Evolutionary conservation across 2,329 filamentous ascomycete species (phyloP).

Genomic region (Lasiodiplodia sp.): DNA sequence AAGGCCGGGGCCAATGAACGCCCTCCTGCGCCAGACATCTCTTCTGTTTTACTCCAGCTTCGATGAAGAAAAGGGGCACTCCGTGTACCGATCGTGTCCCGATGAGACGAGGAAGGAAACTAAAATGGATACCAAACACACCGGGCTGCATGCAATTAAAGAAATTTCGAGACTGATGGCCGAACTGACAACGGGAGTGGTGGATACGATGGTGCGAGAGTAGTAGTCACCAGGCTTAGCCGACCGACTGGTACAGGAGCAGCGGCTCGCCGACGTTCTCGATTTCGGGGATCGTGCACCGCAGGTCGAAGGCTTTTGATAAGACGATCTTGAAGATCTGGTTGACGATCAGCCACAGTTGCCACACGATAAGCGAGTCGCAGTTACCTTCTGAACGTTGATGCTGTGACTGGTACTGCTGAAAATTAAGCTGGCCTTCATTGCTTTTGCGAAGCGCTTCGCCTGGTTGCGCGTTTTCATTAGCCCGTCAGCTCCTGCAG

Average conservation of each 20-base stretch:
- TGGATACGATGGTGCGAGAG: neutral
- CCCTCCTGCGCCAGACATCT: conserved; percentile 24
- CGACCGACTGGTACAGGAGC: conserved; percentile 73
- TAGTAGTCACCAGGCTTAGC: conserved; percentile 6
- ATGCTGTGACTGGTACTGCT: conserved; percentile 99
- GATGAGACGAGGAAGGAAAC: conserved; percentile 14
- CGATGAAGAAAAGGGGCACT: conserved; percentile 5
- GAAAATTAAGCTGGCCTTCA: conserved; percentile 97
- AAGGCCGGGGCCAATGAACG: conserved; percentile 17
- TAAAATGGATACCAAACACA: conserved; percentile 28
- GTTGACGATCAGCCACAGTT: conserved; percentile 18
- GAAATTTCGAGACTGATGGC: conserved; percentile 14
- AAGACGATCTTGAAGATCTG: conserved; percentile 99
- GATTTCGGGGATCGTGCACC: conserved; percentile 98
- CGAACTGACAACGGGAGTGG: conserved; percentile 14
- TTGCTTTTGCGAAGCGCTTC: conserved; percentile 94
- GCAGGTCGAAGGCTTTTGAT: conserved; percentile 97
- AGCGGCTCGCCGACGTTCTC: conserved; percentile 97
- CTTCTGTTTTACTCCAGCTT: conserved; percentile 27
- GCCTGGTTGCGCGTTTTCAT: conserved; percentile 62
- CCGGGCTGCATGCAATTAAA: conserved; percentile 28
- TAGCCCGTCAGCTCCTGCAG: conserved; percentile 13
- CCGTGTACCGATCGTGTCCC: neutral
- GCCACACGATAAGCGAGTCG: conserved; percentile 1
- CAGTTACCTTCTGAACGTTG: conserved; percentile 93